Base-by-base conservation (phyloP, 106 monocot genomes). In the Dendrobium catenatum region DNA sequence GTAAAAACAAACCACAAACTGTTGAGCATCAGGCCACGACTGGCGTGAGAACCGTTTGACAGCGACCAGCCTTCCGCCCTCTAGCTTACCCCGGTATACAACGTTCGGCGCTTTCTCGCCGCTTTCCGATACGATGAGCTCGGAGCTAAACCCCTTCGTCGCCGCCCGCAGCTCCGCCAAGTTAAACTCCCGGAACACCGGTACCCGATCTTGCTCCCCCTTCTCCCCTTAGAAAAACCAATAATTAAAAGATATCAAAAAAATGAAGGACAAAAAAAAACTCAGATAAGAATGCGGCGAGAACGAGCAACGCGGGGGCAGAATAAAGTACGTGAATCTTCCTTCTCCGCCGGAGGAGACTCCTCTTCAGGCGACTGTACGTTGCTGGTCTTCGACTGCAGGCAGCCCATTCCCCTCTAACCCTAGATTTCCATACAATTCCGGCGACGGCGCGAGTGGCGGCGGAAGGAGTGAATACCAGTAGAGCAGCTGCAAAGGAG, bases 1-100 rank as follows among this genome's bases (percentile, higher is more conserved):
- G 11, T 13, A 33, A 70, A 70, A 42, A 20, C 48, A 77, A 51
- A 99, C 98, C 84, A 88, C 88, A 70, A 99, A 99, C 95, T 99
- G 98, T 73, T 93, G 92, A 43, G 95, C 93, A 68, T 99, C 98
- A n/a, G 95, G 98, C 98, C 98, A 98, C 13, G 98, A 94, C 75
- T 87, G 94, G 76, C 80, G 88, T 42, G 98, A 95, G 82, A 98
- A 98, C 22, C 98, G 86, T 86, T 98, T 98, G 49, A 98, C 85
- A 51, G 98, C 98, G 55, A 98, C 86, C 37, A 95, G 55, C 16
- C 84, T 85, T 59, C 89, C 90, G 22, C 86, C 91, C 16, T 93
- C 94, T 27, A 98, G 89, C 48, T 92, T 85, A 22, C 94, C 98
- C 19, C 83, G 80, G 86, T 95, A 95, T 40, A 95, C 95, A 42